Conservation (phyloP, 2,329 filamentous ascomycete genomes). For the Sphaerulina vaccinii region DNA sequence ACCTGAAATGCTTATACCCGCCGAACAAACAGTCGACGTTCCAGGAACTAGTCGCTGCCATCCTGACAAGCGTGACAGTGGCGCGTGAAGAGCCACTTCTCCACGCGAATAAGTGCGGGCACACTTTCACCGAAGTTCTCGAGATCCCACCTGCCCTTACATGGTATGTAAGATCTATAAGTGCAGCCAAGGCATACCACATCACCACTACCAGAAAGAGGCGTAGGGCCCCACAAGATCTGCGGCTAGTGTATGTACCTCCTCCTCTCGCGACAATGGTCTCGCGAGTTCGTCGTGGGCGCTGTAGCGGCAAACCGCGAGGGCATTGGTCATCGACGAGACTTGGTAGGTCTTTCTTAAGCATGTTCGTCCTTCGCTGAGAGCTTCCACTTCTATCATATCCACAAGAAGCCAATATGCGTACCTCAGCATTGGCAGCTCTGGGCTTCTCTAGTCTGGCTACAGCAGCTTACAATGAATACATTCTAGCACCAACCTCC, state of each 20-base stretch:
- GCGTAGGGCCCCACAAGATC: neutral
- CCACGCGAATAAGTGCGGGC: too few species aligned
- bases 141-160: too few species aligned
- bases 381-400: neutral
- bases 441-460: slow-evolving; percentile 7
- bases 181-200: neutral
- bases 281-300: neutral
- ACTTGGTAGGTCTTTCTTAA: neutral
- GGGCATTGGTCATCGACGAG: neutral
- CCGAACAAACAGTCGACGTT: too few species aligned
- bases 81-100: too few species aligned
- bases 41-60: too few species aligned
- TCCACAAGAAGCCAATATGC: neutral
- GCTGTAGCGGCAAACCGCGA: neutral
- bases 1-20: too few species aligned
- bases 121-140: neutral
- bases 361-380: neutral
- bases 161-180: neutral
- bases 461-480: slow-evolving; percentile 40
- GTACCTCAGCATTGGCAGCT: slow-evolving; percentile 3
- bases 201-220: neutral
- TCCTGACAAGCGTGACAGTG: too few species aligned
- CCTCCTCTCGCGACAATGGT: neutral
- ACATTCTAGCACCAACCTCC: slow-evolving; percentile 44
- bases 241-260: neutral